phyloP scores from a whole-genome alignment of 1,139 yeast species.

The Oligophagozyma castellii region DNA sequence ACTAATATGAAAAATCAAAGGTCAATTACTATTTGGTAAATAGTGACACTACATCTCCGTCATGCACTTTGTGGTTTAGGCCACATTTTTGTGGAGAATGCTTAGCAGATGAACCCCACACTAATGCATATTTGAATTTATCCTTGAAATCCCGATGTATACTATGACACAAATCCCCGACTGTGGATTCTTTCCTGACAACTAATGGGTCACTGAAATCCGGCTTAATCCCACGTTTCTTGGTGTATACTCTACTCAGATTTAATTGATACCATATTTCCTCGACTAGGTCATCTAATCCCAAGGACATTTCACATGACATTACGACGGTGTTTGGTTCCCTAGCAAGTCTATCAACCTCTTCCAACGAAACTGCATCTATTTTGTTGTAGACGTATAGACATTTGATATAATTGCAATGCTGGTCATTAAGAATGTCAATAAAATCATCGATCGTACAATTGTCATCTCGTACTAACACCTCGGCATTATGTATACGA shows the following conservation, averaged over 20 bases:
- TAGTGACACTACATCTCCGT: conserved; percentile 88
- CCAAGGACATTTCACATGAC: conserved; percentile 80
- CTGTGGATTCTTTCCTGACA: conserved; percentile 62
- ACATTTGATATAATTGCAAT: conserved; percentile 80
- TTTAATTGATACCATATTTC: conserved; percentile 87
- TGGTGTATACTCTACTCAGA: conserved; percentile 71
- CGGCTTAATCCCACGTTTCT: conserved; percentile 70
- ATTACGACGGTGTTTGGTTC: conserved; percentile 87
- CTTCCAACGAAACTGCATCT: conserved; percentile 91
- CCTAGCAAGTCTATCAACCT: conserved; percentile 81
- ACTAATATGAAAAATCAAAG: no score
- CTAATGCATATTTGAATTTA: conserved; percentile 84
- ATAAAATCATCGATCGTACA: conserved; percentile 89
- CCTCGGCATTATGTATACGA: conserved; percentile 87
- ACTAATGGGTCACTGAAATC: conserved; percentile 85
- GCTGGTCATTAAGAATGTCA: conserved; percentile 78
- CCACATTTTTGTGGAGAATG: conserved; percentile 98
- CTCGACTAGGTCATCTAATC: conserved; percentile 75
- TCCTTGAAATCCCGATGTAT: conserved; percentile 88
- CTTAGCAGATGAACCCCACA: conserved; percentile 93
- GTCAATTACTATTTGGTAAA: conserved; percentile 60
- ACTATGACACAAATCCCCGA: conserved; percentile 81
- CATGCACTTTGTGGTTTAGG: conserved; percentile 64
- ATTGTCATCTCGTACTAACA: conserved; percentile 74
- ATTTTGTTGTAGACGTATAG: conserved; percentile 88